A percentile compares a stretch with the other conserved stretches of the same genome.
These are phyloP conservation scores for Boletus eberwhitei DNA, from an alignment of 768 basidiomycete species.

Conservation along the genomic window DNA sequence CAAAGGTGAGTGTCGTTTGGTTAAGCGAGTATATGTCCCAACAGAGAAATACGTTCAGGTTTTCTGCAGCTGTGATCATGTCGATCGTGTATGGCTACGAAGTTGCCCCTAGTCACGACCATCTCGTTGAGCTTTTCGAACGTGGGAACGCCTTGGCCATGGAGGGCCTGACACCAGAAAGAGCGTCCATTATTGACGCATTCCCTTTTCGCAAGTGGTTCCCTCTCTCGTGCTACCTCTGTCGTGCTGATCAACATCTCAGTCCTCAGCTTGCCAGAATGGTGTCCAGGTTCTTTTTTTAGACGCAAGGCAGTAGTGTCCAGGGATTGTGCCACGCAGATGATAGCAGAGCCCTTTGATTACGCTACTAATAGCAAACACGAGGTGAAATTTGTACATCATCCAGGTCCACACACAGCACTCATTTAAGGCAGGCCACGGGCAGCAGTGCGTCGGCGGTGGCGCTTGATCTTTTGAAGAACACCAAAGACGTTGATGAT, in stretches of 20 bases:
- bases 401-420: background rate
- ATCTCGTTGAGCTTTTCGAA: slow-evolving; percentile 37
- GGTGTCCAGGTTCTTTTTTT: slow-evolving; percentile 27
- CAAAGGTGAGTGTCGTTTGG: slow-evolving; percentile 1
- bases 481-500: background rate
- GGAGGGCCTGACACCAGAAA: slow-evolving; percentile 14
- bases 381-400: slow-evolving; percentile 3
- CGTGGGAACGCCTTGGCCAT: slow-evolving; percentile 24
- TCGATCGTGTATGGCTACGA: slow-evolving; percentile 41
- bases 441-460: slow-evolving; percentile 14
- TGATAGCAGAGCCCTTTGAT: slow-evolving; percentile 18
- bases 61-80: slow-evolving; percentile 36
- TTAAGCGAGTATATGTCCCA: background rate
- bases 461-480: slow-evolving; percentile 7
- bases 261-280: slow-evolving; percentile 25
- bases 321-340: slow-evolving; percentile 1
- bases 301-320: slow-evolving; percentile 19
- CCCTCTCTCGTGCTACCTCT: too few relatives aligned
- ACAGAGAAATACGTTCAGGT: slow-evolving; percentile 15
- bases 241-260: background rate
- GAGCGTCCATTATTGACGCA: slow-evolving; percentile 10
- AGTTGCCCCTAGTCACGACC: slow-evolving; percentile 34
- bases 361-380: slow-evolving; percentile 1
- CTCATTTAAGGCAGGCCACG: slow-evolving; percentile 7
- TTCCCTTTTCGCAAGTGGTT: slow-evolving; percentile 23